These are phyloP conservation scores for Heterobasidion parviporum DNA, from an alignment of 1,284 basidiomycete genomes.

Conservation along the genomic window DNA sequence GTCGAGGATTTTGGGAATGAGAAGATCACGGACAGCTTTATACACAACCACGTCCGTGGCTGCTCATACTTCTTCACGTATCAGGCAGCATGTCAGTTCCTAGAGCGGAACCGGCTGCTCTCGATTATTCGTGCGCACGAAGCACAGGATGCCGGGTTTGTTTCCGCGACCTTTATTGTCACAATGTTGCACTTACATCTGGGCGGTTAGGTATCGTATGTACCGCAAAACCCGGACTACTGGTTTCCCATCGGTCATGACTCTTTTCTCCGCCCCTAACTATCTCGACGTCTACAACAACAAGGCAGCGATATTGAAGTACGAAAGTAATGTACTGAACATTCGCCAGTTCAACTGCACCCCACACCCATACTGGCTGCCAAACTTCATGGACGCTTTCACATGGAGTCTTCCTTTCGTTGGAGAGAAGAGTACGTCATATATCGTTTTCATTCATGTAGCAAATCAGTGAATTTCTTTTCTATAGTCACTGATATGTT, in stretches of 20 bases:
- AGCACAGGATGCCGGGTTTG: conserved; percentile 83
- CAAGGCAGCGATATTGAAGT: conserved; percentile 94
- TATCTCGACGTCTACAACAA: conserved; percentile 97
- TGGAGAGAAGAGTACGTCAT: conserved; percentile 58
- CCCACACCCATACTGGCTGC: conserved; percentile 92
- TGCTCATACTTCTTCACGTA: conserved; percentile 98
- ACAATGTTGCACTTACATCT: background rate
- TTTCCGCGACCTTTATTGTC: background rate
- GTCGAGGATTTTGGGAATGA: conserved; percentile 91
- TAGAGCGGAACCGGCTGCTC: conserved; percentile 90
- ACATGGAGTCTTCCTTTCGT: conserved; percentile 59
- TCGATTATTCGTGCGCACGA: conserved; percentile 94
- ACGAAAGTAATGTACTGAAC: conserved; percentile 96
- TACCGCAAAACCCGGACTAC: conserved; percentile 95
- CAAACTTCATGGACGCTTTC: conserved; percentile 94
- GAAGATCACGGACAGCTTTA: conserved; percentile 78
- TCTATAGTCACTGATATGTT: conserved; percentile 89
- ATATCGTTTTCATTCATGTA: conserved; percentile 9
- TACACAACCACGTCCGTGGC: conserved; percentile 93
- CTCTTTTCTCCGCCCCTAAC: conserved; percentile 93
- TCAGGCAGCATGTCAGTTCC: conserved; percentile 87
- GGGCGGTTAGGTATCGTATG: conserved; percentile 78
- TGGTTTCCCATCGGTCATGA: conserved; percentile 92
- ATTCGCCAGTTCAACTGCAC: conserved; percentile 94
- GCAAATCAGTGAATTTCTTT: conserved; percentile 1